Evolutionary conservation across 2,329 filamentous ascomycete species (phyloP).

Genomic region (Diaporthe sp.): DNA sequence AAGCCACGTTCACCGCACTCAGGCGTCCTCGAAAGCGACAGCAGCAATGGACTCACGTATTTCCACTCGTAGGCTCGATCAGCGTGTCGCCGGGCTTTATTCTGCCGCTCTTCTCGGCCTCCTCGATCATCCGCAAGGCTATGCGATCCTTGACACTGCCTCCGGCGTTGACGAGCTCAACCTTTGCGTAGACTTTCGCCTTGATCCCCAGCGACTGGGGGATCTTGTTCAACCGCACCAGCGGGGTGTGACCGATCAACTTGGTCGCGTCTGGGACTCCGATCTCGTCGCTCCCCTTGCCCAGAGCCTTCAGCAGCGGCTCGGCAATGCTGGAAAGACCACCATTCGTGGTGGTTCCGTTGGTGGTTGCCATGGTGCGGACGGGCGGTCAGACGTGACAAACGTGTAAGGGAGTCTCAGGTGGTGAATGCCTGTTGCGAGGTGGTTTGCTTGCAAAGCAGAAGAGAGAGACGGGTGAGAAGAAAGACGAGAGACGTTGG

Average conservation of each 20-base stretch:
- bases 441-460: background rate
- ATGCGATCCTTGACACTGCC: conserved; percentile 96
- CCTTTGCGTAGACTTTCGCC: conserved; percentile 89
- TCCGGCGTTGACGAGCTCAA: conserved; percentile 94
- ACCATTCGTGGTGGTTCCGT: conserved; percentile 32
- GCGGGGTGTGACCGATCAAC: conserved; percentile 95
- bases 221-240: conserved; percentile 93
- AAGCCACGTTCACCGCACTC: background rate
- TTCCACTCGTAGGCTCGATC: conserved; percentile 98
- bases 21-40: conserved; percentile 34
- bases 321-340: conserved; percentile 21
- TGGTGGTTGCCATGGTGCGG: conserved; percentile 34
- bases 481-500: background rate
- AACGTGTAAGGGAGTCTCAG: background rate
- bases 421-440: background rate
- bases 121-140: conserved; percentile 96
- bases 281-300: conserved; percentile 29
- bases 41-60: conserved; percentile 72
- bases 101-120: conserved; percentile 88
- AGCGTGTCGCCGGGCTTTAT: conserved; percentile 98
- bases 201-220: conserved; percentile 92
- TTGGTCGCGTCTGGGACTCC: conserved; percentile 76
- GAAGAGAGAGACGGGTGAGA: background rate
- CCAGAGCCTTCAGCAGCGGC: conserved; percentile 18
- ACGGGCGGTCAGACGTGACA: conserved; percentile 1